Evolutionary conservation across 2,329 filamentous ascomycete genomes (phyloP).

Genomic region (Alternaria ethzedia): DNA sequence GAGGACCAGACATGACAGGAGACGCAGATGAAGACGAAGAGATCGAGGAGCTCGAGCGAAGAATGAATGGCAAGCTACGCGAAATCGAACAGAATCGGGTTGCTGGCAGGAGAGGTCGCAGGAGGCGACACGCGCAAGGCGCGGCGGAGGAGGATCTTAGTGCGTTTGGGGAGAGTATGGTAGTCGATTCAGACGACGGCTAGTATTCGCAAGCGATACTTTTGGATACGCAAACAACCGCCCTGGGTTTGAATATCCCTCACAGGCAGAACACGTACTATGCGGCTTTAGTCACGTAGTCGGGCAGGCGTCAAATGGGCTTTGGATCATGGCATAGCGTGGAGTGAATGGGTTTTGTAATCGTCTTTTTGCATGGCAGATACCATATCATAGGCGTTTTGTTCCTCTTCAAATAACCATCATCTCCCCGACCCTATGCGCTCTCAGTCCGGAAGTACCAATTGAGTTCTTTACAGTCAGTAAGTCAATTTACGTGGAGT

Average conservation of each 20-base stretch:
- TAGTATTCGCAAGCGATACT: background rate
- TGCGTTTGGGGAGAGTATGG: conserved; percentile 56
- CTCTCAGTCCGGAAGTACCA: conserved; percentile 6
- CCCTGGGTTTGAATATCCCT: background rate
- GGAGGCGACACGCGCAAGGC: conserved; percentile 53
- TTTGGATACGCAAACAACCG: background rate
- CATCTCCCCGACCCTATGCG: background rate
- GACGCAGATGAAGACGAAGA: conserved; percentile 31
- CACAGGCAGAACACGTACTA: background rate
- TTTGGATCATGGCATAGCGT: conserved; percentile 9
- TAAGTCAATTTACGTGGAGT: background rate
- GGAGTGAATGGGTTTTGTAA: background rate
- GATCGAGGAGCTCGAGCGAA: conserved; percentile 62
- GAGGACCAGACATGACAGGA: background rate
- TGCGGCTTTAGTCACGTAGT: background rate
- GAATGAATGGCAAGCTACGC: conserved; percentile 59
- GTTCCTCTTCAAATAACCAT: background rate
- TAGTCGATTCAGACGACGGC: conserved; percentile 62
- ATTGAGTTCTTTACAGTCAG: background rate
- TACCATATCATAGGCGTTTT: background rate
- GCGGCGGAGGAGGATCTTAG: conserved; percentile 50
- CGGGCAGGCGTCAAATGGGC: background rate
- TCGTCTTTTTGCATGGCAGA: background rate
- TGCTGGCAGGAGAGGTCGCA: conserved; percentile 61
- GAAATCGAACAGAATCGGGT: conserved; percentile 57